Base-by-base conservation (phyloP, 2,329 filamentous ascomycete species). In the Lecanicillium sp. region DNA sequence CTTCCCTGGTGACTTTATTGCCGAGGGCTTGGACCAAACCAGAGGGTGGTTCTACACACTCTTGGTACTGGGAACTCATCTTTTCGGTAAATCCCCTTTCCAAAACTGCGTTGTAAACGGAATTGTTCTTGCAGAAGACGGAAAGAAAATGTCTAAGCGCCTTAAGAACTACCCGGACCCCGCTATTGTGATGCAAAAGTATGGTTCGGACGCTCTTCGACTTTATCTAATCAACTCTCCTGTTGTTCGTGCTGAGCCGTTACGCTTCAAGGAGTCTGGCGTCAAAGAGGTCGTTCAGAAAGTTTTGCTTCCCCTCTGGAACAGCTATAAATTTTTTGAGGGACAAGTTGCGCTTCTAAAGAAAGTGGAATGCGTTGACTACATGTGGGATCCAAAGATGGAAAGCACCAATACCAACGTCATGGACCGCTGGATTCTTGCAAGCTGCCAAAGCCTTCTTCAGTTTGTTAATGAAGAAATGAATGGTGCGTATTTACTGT, bases 141-240 rank as follows among this genome's bases (percentile, higher is more conserved):
- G 90, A 40, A 95, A 95, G 71, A 96, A 96, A 71, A 96, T 96
- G 90, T 95, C 88, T 6, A 96, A 96, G 65, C 79, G 90, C 38
- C 70, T 95, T 42, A 94, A 95, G 68, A 96, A 96, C 63, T 96
- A 95, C 60, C 90, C 90, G 0, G 88, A 95, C 53, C 90, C 90
- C 9, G 69, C 68, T 41, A 67, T 87, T 37, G 78, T 96, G 48
- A 92, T 95, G 73, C 67, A 83, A 42, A 83, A 83, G 54, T 94
- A 94, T 57, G 90, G 90, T 15, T 89, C 88, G 2, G 90, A 96
- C 64, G 88, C 90, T 20, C 75, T 96, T 35, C 82, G 90, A 40
- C 71, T 96, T n/a, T 95, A 95, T 56, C 73, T 96, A 54, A 95
- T 95, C 64, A 95, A 95, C 64, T 95, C 89, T 0, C 90, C 90